Conservation (phyloP, 2,329 filamentous ascomycete species). For the Xylaria sp. region DNA sequence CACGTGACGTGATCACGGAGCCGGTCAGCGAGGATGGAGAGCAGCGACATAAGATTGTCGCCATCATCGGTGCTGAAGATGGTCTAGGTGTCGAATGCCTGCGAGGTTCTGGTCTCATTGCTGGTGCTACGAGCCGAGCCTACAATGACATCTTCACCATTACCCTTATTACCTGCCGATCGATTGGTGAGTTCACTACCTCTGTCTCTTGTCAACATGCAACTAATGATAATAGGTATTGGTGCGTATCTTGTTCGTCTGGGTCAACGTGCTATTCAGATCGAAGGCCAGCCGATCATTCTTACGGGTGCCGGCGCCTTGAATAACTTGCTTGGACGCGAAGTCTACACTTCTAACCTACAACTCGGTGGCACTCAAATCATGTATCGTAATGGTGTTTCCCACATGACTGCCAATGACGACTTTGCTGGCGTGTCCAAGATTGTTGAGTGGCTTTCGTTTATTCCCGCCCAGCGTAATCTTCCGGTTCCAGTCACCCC, state of each 20-base stretch:
- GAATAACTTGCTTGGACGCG: constrained; percentile 97
- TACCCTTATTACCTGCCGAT: constrained; percentile 96
- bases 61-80: constrained; percentile 91
- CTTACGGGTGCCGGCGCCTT: constrained; percentile 96
- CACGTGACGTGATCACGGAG: constrained; percentile 86
- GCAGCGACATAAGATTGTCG: constrained; percentile 91
- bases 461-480: constrained; percentile 94
- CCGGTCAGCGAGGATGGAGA: constrained; percentile 86
- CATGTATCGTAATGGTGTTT: constrained; percentile 99
- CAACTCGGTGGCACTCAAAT: constrained; percentile 99
- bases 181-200: constrained; percentile 74
- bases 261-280: constrained; percentile 97
- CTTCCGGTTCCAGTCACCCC: constrained; percentile 92
- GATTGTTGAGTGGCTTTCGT: constrained; percentile 98
- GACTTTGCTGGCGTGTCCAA: constrained; percentile 98
- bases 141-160: constrained; percentile 99
- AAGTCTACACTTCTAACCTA: constrained; percentile 98
- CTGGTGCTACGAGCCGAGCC: constrained; percentile 93
- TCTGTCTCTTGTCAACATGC: constrained; percentile 29
- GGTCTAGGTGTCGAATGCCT: constrained; percentile 98
- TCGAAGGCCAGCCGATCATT: constrained; percentile 98
- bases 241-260: constrained; percentile 98
- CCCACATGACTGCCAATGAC: constrained; percentile 96
- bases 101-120: constrained; percentile 96
- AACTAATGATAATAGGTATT: constrained; percentile 70